These are phyloP conservation scores for Fomitopsis serialis DNA, from an alignment of 768 basidiomycete genomes.

Conservation along the genomic window DNA sequence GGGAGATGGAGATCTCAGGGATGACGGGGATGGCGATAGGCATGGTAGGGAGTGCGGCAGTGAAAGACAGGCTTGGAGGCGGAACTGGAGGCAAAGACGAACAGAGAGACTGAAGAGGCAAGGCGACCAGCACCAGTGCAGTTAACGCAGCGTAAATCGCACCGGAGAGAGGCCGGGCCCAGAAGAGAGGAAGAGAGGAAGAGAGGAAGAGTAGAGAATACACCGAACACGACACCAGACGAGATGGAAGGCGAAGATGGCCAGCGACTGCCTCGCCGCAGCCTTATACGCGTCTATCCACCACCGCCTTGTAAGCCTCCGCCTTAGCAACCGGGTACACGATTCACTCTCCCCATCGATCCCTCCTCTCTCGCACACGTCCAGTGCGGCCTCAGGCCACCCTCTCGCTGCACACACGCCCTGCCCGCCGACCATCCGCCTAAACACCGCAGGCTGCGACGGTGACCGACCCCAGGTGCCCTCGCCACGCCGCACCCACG, in stretches of 20 bases:
- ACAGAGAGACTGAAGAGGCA: slow-evolving; percentile 9
- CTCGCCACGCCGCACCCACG: no score
- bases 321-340: slow-evolving; percentile 1
- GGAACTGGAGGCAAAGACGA: slow-evolving; percentile 43
- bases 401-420: no score
- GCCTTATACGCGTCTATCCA: neutral
- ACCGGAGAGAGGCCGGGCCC: slow-evolving; percentile 18
- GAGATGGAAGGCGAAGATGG: slow-evolving; percentile 12
- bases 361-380: neutral
- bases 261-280: neutral
- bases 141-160: slow-evolving; percentile 9
- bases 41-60: slow-evolving; percentile 22
- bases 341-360: neutral
- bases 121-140: slow-evolving; percentile 32
- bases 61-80: slow-evolving; percentile 29
- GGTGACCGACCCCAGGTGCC: no score
- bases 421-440: no score
- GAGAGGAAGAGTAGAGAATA: slow-evolving; percentile 23
- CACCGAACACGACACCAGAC: slow-evolving; percentile 17
- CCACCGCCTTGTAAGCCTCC: slow-evolving; percentile 1
- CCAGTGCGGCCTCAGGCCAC: no score
- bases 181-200: slow-evolving; percentile 26
- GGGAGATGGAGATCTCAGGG: slow-evolving; percentile 68
- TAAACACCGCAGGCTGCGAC: no score
- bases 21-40: slow-evolving; percentile 34